Evolutionary conservation across 768 basidiomycete genomes (phyloP).

Genomic region (Crucibulum laeve): DNA sequence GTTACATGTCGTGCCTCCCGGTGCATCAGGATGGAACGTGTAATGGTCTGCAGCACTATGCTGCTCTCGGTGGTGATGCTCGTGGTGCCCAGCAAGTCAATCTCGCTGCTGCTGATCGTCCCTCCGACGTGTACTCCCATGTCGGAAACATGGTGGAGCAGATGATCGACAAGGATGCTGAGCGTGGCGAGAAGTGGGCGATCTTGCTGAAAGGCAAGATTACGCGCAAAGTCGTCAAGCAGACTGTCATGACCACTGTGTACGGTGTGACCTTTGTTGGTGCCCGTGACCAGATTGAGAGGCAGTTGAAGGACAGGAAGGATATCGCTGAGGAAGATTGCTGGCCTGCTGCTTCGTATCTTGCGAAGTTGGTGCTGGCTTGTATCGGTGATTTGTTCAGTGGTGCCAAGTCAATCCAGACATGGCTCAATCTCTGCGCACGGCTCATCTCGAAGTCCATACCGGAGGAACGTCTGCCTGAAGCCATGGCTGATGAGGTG

Average conservation of each 20-base stretch:
- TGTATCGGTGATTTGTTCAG: conserved; percentile 91
- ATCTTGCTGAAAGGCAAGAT: conserved; percentile 69
- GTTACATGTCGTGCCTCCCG: conserved; percentile 67
- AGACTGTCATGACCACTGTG: conserved; percentile 99
- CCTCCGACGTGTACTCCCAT: conserved; percentile 92
- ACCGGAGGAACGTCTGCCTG: conserved; percentile 59
- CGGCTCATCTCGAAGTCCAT: conserved; percentile 85
- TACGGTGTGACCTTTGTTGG: conserved; percentile 97
- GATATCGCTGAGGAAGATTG: conserved; percentile 70
- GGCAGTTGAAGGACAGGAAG: conserved; percentile 72
- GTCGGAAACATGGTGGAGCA: conserved; percentile 85
- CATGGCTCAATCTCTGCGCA: conserved; percentile 83
- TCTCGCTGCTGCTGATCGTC: conserved; percentile 74
- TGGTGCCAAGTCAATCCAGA: conserved; percentile 90
- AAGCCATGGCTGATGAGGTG: conserved; percentile 7
- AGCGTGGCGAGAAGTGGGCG: conserved; percentile 50
- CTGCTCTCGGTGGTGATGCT: conserved; percentile 91
- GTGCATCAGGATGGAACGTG: conserved; percentile 98
- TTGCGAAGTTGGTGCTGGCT: conserved; percentile 59
- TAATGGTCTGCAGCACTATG: conserved; percentile 98
- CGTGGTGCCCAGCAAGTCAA: conserved; percentile 92
- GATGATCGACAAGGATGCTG: conserved; percentile 52
- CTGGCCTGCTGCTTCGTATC: conserved; percentile 72
- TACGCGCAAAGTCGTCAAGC: conserved; percentile 93
- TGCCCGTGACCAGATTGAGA: conserved; percentile 92